phyloP scores from a whole-genome alignment of 495 filamentous ascomycete species.

The Lasiosphaeria ovina region DNA sequence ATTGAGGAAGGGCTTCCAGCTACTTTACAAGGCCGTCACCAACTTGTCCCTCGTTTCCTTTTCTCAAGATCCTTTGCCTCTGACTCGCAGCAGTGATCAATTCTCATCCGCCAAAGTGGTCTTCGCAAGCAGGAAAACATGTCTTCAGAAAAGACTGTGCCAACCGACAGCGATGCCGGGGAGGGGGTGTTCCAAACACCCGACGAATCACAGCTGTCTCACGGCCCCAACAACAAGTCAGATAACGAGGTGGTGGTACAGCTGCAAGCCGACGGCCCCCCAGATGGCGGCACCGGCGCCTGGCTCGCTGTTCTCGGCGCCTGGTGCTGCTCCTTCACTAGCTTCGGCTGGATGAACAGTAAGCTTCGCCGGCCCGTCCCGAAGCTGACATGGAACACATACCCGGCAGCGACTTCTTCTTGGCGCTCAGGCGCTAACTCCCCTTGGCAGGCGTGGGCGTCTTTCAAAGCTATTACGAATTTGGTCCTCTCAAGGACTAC shows the following conservation, averaged over 20 bases:
- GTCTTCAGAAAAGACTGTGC: neutral
- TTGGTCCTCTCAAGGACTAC: constrained; percentile 44
- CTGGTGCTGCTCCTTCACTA: constrained; percentile 39
- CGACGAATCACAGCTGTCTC: neutral
- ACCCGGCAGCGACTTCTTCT: neutral
- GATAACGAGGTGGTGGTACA: neutral
- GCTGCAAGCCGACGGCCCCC: constrained; percentile 13
- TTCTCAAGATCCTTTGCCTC: neutral
- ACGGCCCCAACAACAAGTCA: neutral
- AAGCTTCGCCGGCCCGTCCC: constrained; percentile 9
- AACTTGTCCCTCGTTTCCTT: neutral
- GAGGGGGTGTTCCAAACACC: neutral
- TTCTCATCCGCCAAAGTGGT: neutral
- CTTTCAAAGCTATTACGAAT: constrained; percentile 60
- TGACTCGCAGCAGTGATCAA: neutral
- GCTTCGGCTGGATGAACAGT: constrained; percentile 50
- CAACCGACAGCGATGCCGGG: neutral
- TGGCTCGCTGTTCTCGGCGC: constrained; percentile 44
- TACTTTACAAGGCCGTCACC: neutral
- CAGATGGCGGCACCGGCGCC: constrained; percentile 40
- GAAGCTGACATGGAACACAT: neutral
- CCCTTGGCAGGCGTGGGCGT: constrained; percentile 44
- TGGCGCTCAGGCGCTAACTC: neutral
- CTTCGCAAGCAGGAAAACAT: neutral
- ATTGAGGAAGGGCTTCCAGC: neutral